Evolutionary conservation across 225 moss, liverwort and hornwort genomes (phyloP), one percentile per base, ranked within the genome.

Genomic region (Rhytidiadelphus loreus): DNA sequence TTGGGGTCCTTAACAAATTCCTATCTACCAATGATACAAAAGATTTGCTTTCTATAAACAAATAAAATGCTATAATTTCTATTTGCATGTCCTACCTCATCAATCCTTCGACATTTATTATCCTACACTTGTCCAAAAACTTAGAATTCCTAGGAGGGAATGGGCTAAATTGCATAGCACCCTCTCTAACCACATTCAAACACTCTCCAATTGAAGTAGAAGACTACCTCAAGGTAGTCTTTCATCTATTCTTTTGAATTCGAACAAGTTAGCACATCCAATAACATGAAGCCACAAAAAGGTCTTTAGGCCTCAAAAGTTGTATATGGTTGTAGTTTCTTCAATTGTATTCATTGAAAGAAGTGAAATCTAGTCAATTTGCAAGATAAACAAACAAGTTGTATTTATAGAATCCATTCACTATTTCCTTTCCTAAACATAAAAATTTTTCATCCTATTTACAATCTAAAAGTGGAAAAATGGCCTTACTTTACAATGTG

Each of bases 11-110:
- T 46, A 6, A 46, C 10, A 10, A 73, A 73, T 72, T 72, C 0
- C 17, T 28, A 44, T 44, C 0, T 44, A 1, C 16, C 6, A 9
- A 10, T 44, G 3, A 29, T 26, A 72, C 0, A 2, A 0, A 46
- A 46, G 17, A 6, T 29, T 46, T 73, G 3, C 4, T 72, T n/a
- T 44, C 2, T 28, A 9, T 29, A 46, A 28, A 73, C 6, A 17
- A 18, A 46, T 10, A 10, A 2, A 46, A 6, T 11, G 10, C 29
- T 73, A 28, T 29, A 73, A 46, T 44, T 46, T 43, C 16, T 26
- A 41, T 43, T 71, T 43, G 43, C 3, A 1, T 71, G 0, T 9
- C 15, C 70, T 70, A 14, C 72, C 6, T 44, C 16, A 73, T 17
- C 11, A 73, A 73, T 73, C 46, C 2, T 46, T 73, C 18, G 29